Base-by-base conservation (phyloP, 768 basidiomycete genomes). In the Termitomyces bulborhizus region DNA sequence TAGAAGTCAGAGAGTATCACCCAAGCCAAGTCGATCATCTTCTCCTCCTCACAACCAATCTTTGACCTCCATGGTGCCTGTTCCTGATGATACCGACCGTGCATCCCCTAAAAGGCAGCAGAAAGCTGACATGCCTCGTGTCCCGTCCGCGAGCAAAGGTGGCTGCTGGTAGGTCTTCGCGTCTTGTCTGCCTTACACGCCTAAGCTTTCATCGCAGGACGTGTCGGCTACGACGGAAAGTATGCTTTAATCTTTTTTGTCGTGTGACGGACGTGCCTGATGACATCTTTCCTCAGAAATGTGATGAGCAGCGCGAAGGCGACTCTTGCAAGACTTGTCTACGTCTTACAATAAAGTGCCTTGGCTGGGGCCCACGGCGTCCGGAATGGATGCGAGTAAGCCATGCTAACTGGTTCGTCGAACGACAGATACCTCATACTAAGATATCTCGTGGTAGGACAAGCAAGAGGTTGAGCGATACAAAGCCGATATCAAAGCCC, bases 361-460 rank as follows among this genome's bases (percentile, higher is more conserved):
- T 93, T 4, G 90, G 90, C 12, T 93, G 90, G 90, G 90, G 90
- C 3, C 74, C 84, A 7, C 86, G 81, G 65, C 80, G 90, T 50
- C 90, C 90, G n/a, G 90, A 91, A 54, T 92, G 90, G 89, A 90
- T 92, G 88, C 73, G 88, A 62, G 89, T 92, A 60, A 65, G 72
- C 66, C 24, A 26, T 34, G 21, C 40, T 27, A 41, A 39, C 29
- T 29, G 29, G 48, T 47, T 52, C 40, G 57, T 46, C 24, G 21
- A 24, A 46, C 39, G 41, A 32, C 7, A 31, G 13, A 32, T 40
- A 54, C 36, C 42, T 37, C n/a, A 44, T 45, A 42, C 47, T 53
- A 36, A 41, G 39, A 18, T 21, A 21, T 39, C 15, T 9, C 24
- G 15, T 46, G 57, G 27, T 67, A 92, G 90, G 90, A 92, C 68